Base-by-base conservation (phyloP, 257 asterid genomes). In the Salvia splendens region DNA sequence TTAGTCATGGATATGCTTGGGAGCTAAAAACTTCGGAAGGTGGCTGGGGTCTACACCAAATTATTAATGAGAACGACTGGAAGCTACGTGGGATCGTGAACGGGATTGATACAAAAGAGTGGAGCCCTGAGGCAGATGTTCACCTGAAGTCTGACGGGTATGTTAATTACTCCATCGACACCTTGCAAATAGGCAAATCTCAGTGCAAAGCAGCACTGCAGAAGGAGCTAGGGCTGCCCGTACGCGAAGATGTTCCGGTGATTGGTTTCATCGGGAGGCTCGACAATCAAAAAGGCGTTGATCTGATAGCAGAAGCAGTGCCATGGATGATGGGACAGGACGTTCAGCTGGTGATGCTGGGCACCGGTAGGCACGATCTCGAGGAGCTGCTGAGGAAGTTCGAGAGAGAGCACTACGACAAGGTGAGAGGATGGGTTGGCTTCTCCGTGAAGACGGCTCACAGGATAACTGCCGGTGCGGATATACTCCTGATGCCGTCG, bases 321-420 rank as follows among this genome's bases (percentile, higher is more conserved):
- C 97, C 99, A 2, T 94, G 99, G 99, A 85, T 91, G 92, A 74
- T 82, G 86, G 87, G 72, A 60, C 96, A 91, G 75, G 91, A 83
- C 71, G 91, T 85, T 70, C 97, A 94, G 77, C 61, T 94, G 64
- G 93, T 87, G 55, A 86, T 94, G 99, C 66, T 94, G 80, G 99
- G 99, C 14, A 80, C 96, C 0, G 99, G 99, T 6, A 75, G 95
- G 74, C 76, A 57, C 15, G 97, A 94, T 58, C 89, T 94, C 5
- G 99, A 94, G 64, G 75, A 81, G 59, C 70, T 94, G 82, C 95
- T 94, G 8, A 82, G 89, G 78, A 80, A 73, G 47, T 86, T 93
- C 5, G 99, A 94, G 75, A 77, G 81, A 30, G 87, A 84, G 69
- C 78, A 88, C 65, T 33, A 66, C 0, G 91, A 83, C 70, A 83